phyloP scores from a whole-genome alignment of 1,284 basidiomycete genomes.

The Tetrapyrgos nigripes region DNA sequence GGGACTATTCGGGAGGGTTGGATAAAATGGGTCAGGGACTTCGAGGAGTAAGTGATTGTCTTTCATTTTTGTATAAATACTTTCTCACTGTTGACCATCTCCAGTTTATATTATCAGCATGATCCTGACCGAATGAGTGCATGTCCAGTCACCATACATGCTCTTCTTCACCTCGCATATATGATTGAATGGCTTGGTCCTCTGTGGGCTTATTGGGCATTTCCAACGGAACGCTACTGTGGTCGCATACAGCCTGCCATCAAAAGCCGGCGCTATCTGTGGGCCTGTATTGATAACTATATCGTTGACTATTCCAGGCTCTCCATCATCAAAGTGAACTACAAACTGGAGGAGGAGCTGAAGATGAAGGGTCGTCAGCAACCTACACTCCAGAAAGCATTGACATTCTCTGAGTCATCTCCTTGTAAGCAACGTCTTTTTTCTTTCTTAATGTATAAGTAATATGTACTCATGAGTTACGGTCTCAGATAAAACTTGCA shows the following conservation, averaged over 20 bases:
- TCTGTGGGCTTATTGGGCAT: conserved; percentile 46
- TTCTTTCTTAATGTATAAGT: too few relatives aligned
- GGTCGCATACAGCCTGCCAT: conserved; percentile 33
- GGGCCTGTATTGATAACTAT: conserved; percentile 32
- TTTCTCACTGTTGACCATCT: neutral
- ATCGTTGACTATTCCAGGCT: conserved; percentile 33
- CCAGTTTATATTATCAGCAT: conserved; percentile 43
- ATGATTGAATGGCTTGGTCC: conserved; percentile 40
- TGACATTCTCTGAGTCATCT: neutral
- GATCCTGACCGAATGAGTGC: conserved; percentile 28
- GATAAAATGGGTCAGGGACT: conserved; percentile 26
- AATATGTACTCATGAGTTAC: neutral
- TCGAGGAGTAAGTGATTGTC: conserved; percentile 27
- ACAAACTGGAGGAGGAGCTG: conserved; percentile 25
- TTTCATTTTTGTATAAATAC: neutral
- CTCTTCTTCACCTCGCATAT: conserved; percentile 40
- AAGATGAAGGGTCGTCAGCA: neutral
- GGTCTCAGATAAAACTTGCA: conserved; percentile 15
- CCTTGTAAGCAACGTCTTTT: neutral
- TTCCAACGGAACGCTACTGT: conserved; percentile 46
- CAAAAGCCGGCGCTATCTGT: conserved; percentile 36
- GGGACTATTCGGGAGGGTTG: conserved; percentile 16
- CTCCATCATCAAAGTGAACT: conserved; percentile 31
- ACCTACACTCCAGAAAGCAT: too few relatives aligned
- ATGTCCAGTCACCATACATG: conserved; percentile 43